Percentiles rank a stretch among this genome's conserved stretches.
Conservation (phyloP, 495 filamentous ascomycete species). For the Penicillium goetzii region DNA sequence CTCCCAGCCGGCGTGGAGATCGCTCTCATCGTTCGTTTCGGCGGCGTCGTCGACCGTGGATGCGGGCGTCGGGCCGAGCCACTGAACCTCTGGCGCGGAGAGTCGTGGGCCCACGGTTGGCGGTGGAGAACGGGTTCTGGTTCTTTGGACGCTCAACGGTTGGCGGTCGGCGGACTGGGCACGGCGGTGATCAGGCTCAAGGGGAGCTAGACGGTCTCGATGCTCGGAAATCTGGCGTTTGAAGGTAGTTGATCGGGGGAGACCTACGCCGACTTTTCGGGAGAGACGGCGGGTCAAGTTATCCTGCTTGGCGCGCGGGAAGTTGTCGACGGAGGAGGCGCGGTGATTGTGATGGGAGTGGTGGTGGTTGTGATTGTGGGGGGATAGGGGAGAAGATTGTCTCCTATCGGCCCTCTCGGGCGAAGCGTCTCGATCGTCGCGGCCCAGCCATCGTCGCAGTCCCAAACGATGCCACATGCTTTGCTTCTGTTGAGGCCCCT, state of each 20-base stretch:
- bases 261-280: slow-evolving; percentile 73
- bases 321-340: slow-evolving; percentile 28
- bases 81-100: slow-evolving; percentile 54
- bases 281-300: slow-evolving; percentile 60
- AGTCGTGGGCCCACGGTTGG: slow-evolving; percentile 47
- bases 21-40: slow-evolving; percentile 30
- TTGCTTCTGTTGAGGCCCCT: slow-evolving; percentile 45
- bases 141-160: slow-evolving; percentile 51
- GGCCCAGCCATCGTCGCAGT: slow-evolving; percentile 52
- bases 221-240: slow-evolving; percentile 80
- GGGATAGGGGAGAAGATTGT: slow-evolving; percentile 11
- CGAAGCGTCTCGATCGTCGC: slow-evolving; percentile 48
- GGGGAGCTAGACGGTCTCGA: slow-evolving; percentile 69
- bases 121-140: slow-evolving; percentile 48
- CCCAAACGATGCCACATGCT: slow-evolving; percentile 57
- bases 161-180: slow-evolving; percentile 73
- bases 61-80: slow-evolving; percentile 43
- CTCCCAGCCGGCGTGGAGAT: slow-evolving; percentile 33
- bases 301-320: slow-evolving; percentile 46
- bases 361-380: slow-evolving; percentile 18
- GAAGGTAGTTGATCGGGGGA: slow-evolving; percentile 76
- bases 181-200: slow-evolving; percentile 69
- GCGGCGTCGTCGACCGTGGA: slow-evolving; percentile 40
- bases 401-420: slow-evolving; percentile 21
- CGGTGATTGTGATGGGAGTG: slow-evolving; percentile 12